phyloP scores from a whole-genome alignment of 345 rosid species.

The Populus pruinosa region DNA sequence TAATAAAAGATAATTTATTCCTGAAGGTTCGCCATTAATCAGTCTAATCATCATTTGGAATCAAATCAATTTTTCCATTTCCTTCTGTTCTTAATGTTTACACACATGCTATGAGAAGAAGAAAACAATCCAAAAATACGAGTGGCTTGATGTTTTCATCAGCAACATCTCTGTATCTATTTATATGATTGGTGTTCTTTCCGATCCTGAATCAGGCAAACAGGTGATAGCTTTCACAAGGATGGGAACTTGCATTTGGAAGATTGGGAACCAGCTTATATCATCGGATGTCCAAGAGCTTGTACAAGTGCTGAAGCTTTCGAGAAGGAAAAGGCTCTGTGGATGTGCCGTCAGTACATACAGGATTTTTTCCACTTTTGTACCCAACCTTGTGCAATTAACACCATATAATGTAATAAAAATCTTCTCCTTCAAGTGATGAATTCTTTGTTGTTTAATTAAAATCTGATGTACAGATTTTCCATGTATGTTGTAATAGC shows the following conservation, averaged over 20 bases:
- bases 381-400: neutral
- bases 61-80: neutral
- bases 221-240: constrained; percentile 13
- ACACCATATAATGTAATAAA: neutral
- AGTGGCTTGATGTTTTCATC: neutral
- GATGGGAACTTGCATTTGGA: neutral
- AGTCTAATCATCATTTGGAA: neutral
- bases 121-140: neutral
- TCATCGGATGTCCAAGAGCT: neutral
- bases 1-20: neutral
- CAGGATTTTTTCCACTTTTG: neutral
- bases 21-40: neutral
- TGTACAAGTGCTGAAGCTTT: neutral
- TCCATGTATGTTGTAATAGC: neutral
- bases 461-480: neutral
- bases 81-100: neutral
- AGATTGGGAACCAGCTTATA: neutral
- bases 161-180: neutral
- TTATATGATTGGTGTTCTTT: no score
- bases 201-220: constrained; percentile 1
- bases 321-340: neutral
- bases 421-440: neutral
- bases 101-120: neutral
- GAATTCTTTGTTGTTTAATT: neutral
- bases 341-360: neutral